Evolutionary conservation across 495 filamentous ascomycete species (phyloP).

Genomic region (Acidomyces sp.): DNA sequence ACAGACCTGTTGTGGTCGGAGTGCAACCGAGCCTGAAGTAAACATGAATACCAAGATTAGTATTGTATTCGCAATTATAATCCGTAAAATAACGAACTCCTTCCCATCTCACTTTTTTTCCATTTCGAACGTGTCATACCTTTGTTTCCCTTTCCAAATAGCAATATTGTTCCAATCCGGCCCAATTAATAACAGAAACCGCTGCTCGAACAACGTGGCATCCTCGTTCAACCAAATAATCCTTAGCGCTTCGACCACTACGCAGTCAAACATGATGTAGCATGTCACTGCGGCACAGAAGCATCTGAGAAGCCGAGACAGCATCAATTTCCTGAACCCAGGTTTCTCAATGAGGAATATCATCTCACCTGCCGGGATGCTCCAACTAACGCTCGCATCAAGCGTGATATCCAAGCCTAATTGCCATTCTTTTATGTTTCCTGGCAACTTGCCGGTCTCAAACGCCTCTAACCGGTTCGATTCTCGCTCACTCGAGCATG

Average conservation of each 20-base stretch:
- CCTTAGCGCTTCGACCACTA: conserved; percentile 48
- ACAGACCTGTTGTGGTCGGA: no score
- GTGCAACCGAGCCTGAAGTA: no score
- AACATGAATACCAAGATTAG: no score
- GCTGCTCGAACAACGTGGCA: conserved; percentile 72
- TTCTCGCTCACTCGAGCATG: no score
- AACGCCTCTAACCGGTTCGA: no score
- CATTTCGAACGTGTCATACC: no score
- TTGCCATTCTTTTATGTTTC: no score
- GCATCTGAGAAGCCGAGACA: conserved; percentile 63
- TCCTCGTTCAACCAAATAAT: conserved; percentile 64
- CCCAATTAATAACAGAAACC: conserved; percentile 71
- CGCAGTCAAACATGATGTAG: conserved; percentile 54
- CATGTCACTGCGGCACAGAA: conserved; percentile 61
- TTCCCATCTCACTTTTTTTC: conserved; percentile 45
- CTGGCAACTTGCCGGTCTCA: no score
- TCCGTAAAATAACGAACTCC: conserved; percentile 55
- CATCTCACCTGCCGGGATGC: conserved; percentile 58
- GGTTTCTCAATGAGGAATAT: conserved; percentile 78
- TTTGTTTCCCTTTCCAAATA: conserved; percentile 48
- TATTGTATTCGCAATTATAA: conserved; percentile 46
- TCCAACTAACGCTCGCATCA: no score
- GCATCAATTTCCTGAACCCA: conserved; percentile 86
- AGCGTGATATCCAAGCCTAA: no score
- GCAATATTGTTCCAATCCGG: conserved; percentile 70